These are phyloP conservation scores for Amanita pseudoporphyria DNA, from an alignment of 768 basidiomycete species.

Conservation along the genomic window DNA sequence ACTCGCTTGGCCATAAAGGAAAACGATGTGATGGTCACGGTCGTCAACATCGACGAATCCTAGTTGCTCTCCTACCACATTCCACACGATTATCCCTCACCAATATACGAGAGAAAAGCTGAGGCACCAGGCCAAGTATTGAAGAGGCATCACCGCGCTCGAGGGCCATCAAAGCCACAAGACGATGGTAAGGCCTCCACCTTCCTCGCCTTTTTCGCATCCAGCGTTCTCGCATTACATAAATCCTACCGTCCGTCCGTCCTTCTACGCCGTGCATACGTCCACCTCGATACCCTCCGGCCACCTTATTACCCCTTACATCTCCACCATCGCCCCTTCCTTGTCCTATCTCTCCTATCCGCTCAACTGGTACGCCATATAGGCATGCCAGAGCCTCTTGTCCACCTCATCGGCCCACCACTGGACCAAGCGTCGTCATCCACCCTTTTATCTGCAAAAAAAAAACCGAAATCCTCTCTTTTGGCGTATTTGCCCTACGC, in stretches of 20 bases:
- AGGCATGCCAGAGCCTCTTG: no score
- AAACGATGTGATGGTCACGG: constrained; percentile 15
- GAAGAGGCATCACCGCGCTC: no score
- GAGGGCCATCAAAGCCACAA: no score
- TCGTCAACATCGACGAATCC: constrained; percentile 38
- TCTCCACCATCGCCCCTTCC: constrained; percentile 55
- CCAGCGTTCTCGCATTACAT: constrained; percentile 26
- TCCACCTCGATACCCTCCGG: constrained; percentile 43
- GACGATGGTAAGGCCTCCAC: constrained; percentile 16
- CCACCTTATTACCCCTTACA: constrained; percentile 53
- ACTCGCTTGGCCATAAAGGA: constrained; percentile 10
- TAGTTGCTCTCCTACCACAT: constrained; percentile 37
- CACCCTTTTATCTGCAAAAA: no score
- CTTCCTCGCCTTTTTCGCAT: constrained; percentile 20
- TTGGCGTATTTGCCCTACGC: no score
- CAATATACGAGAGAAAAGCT: constrained; percentile 35
- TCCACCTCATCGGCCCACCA: no score
- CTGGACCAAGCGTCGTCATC: no score
- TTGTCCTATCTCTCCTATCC: constrained; percentile 67
- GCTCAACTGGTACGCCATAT: constrained; percentile 76
- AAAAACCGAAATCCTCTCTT: no score
- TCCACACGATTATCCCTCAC: constrained; percentile 30
- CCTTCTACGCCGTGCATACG: constrained; percentile 58
- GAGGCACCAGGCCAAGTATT: no score
- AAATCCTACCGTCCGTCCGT: constrained; percentile 39